Evolutionary conservation across 495 filamentous ascomycete genomes (phyloP).

Genomic region (Paragyromitra xinjiangensis): DNA sequence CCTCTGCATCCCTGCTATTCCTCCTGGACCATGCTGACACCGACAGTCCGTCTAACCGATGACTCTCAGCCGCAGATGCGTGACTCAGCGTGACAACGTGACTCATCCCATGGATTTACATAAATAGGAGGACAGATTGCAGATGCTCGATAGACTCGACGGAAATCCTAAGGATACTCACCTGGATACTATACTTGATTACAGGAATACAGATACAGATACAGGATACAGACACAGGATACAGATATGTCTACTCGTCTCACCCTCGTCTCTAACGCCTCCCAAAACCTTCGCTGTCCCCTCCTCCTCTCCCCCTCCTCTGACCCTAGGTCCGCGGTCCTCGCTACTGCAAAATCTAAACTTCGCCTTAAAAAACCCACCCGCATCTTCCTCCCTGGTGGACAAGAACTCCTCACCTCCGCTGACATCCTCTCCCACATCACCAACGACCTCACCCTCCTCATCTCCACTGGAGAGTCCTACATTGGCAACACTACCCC

Average conservation of each 20-base stretch:
- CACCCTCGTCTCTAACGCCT: constrained; percentile 44
- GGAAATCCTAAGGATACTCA: no score
- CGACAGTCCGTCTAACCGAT: no score
- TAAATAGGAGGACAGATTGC: no score
- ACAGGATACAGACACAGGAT: no score
- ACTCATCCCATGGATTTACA: no score
- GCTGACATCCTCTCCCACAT: constrained; percentile 51
- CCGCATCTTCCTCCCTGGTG: constrained; percentile 58
- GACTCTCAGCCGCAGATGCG: no score
- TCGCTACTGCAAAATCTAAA: constrained; percentile 58
- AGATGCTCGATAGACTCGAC: no score
- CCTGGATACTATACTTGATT: no score
- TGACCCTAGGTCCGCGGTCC: constrained; percentile 38
- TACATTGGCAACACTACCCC: constrained; percentile 56
- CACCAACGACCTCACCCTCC: constrained; percentile 53
- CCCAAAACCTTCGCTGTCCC: constrained; percentile 42
- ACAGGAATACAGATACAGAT: no score
- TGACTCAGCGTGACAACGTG: no score
- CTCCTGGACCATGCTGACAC: no score
- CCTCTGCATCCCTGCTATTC: not conserved
- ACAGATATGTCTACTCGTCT: constrained; percentile 43
- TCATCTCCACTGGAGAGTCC: constrained; percentile 58
- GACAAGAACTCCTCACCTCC: constrained; percentile 56
- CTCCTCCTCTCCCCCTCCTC: constrained; percentile 30
- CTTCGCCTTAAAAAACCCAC: constrained; percentile 57